Evolutionary conservation across 2,329 filamentous ascomycete species (phyloP).

Genomic region (Westerdykella sp.): DNA sequence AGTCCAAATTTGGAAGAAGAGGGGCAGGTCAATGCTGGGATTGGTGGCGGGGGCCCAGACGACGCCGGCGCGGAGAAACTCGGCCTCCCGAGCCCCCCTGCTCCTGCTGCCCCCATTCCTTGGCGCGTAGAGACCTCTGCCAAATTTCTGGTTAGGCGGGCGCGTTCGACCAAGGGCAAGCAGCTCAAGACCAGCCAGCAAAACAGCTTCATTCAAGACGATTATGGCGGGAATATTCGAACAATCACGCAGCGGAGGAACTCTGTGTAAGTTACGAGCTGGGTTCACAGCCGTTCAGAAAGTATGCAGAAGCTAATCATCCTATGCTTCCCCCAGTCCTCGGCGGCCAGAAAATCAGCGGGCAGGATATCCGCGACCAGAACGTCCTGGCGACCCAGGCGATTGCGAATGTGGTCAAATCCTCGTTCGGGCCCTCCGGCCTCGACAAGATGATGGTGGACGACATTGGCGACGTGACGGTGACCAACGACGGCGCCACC

Average conservation of each 20-base stretch:
- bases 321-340: constrained; percentile 54
- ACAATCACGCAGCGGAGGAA: constrained; percentile 84
- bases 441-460: constrained; percentile 99
- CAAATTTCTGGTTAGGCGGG: constrained; percentile 21
- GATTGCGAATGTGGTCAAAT: constrained; percentile 98
- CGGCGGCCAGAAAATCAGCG: constrained; percentile 94
- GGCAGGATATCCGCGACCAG: constrained; percentile 92
- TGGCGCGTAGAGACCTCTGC: constrained; percentile 11
- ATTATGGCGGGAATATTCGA: constrained; percentile 94
- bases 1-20: constrained; percentile 17
- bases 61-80: neutral
- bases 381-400: constrained; percentile 95
- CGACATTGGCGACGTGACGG: constrained; percentile 97
- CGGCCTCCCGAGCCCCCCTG: neutral
- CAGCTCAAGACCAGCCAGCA: constrained; percentile 21
- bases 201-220: constrained; percentile 17
- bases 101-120: neutral
- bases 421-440: constrained; percentile 93
- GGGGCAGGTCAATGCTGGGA: no score
- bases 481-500: constrained; percentile 97
- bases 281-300: neutral
- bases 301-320: constrained; percentile 15
- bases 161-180: constrained; percentile 7
- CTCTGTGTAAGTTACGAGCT: constrained; percentile 61
- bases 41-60: no score